These are phyloP conservation scores for Colletotrichum sp. DNA, from an alignment of 2,329 filamentous ascomycete species.

Conservation along the genomic window DNA sequence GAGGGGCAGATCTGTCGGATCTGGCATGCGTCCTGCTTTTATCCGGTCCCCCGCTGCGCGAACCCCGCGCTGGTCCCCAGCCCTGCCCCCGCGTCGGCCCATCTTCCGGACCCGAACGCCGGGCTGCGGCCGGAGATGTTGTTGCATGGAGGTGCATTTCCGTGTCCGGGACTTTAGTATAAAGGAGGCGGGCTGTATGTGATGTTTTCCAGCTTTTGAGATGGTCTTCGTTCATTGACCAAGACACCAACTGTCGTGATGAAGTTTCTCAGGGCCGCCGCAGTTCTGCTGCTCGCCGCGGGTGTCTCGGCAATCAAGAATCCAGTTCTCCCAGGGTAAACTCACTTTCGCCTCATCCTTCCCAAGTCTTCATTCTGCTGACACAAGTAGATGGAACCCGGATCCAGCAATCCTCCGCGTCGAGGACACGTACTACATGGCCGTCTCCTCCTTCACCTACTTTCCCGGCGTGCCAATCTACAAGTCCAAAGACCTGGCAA, in stretches of 20 bases:
- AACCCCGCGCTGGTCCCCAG: background rate
- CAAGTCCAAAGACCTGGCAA: slow-evolving; percentile 32
- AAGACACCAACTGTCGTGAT: background rate
- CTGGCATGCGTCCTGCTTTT: background rate
- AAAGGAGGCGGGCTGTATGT: background rate
- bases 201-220: background rate
- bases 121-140: background rate
- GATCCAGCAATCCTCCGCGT: slow-evolving; percentile 12
- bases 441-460: slow-evolving; percentile 43
- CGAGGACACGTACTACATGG: slow-evolving; percentile 1
- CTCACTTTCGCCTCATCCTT: background rate
- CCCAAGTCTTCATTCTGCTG: background rate
- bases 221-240: background rate
- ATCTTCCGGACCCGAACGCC: background rate
- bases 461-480: slow-evolving; percentile 56
- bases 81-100: background rate
- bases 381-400: slow-evolving; percentile 9
- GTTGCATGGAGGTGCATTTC: background rate
- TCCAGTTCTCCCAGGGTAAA: slow-evolving; percentile 5
- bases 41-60: background rate
- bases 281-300: background rate
- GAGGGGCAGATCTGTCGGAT: background rate
- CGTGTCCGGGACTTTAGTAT: background rate
- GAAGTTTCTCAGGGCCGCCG: background rate
- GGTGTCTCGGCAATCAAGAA: slow-evolving; percentile 14